A percentile compares a stretch with the other conserved stretches of the same genome.
Evolutionary conservation across 768 basidiomycete genomes (phyloP).

Genomic region (Trametes maxima): DNA sequence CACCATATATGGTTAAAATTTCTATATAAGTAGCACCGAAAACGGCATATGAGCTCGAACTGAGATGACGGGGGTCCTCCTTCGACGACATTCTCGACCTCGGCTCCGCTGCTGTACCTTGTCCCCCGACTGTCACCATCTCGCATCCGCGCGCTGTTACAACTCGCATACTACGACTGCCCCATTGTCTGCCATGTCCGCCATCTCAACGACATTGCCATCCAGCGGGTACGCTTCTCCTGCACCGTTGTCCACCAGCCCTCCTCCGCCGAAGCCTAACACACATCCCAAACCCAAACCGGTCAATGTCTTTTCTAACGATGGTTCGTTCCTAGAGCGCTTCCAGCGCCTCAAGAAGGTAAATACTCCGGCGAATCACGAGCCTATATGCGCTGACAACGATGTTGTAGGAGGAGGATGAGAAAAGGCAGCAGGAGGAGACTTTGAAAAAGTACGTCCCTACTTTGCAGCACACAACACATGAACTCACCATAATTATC

Average conservation of each 20-base stretch:
- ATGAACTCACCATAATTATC: not conserved
- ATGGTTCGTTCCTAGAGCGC: slow-evolving; percentile 68
- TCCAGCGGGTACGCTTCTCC: slow-evolving; percentile 35
- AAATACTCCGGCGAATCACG: slow-evolving; percentile 14
- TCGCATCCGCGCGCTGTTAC: not conserved
- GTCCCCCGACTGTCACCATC: slow-evolving; percentile 1
- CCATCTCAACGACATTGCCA: slow-evolving; percentile 24
- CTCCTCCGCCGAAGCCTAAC: slow-evolving; percentile 32
- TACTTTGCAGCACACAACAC: not conserved
- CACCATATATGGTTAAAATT: too few relatives aligned
- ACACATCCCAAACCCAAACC: slow-evolving; percentile 42
- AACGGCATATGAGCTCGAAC: too few relatives aligned
- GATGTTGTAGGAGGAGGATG: slow-evolving; percentile 51
- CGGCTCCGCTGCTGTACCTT: not conserved
- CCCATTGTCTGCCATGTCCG: slow-evolving; percentile 19
- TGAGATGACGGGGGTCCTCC: too few relatives aligned
- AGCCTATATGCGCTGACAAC: not conserved
- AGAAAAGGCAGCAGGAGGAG: slow-evolving; percentile 57
- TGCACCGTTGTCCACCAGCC: slow-evolving; percentile 25
- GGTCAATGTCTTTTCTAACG: slow-evolving; percentile 67
- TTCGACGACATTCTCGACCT: slow-evolving; percentile 15
- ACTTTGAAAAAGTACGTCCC: slow-evolving; percentile 48
- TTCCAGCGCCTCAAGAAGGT: slow-evolving; percentile 63
- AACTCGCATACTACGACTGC: not conserved
- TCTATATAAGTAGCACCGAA: too few relatives aligned